A percentile compares a stretch with the other conserved stretches of the same genome.
phyloP scores from a whole-genome alignment of 352 stramenopile genomes.

The Globisporangium ultimum region DNA sequence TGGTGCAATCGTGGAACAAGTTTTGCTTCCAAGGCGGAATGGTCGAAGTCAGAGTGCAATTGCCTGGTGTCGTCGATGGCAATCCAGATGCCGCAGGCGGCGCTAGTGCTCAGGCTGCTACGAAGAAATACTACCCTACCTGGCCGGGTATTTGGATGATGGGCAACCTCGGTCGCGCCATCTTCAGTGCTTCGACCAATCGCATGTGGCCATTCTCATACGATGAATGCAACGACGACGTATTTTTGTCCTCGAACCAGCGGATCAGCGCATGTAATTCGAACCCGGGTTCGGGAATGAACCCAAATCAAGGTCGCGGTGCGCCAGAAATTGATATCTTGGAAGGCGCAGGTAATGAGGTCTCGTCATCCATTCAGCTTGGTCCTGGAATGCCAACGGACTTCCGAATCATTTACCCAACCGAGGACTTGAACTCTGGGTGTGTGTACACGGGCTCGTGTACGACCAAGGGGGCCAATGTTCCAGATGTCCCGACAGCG shows the following conservation, averaged over 20 bases:
- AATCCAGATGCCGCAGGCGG: slow-evolving; percentile 40
- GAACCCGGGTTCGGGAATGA: slow-evolving; percentile 81
- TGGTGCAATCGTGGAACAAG: slow-evolving; percentile 94
- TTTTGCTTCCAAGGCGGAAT: slow-evolving; percentile 94
- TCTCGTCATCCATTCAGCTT: slow-evolving; percentile 91
- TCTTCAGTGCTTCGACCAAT: too few species aligned
- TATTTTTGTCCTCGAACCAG: slow-evolving; percentile 31
- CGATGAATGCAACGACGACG: too few species aligned
- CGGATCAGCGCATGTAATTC: slow-evolving; percentile 77
- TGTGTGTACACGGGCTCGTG: slow-evolving; percentile 46
- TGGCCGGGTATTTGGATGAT: too few species aligned
- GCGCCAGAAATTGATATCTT: slow-evolving; percentile 93
- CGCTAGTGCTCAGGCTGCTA: slow-evolving; percentile 31
- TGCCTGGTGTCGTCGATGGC: slow-evolving; percentile 68
- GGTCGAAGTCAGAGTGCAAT: slow-evolving; percentile 79
- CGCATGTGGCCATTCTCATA: too few species aligned
- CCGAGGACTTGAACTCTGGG: slow-evolving; percentile 1
- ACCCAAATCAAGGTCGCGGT: slow-evolving; percentile 67
- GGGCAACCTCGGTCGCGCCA: too few species aligned
- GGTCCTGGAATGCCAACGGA: slow-evolving; percentile 56
- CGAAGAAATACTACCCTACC: slow-evolving; percentile 55
- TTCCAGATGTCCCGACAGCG: slow-evolving; percentile 29
- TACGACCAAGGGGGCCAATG: slow-evolving; percentile 42
- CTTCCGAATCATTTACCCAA: slow-evolving; percentile 31
- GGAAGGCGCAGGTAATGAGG: slow-evolving; percentile 67